These are phyloP conservation scores for Aureobasidium lini DNA, from an alignment of 2,329 filamentous ascomycete species.

Conservation along the genomic window DNA sequence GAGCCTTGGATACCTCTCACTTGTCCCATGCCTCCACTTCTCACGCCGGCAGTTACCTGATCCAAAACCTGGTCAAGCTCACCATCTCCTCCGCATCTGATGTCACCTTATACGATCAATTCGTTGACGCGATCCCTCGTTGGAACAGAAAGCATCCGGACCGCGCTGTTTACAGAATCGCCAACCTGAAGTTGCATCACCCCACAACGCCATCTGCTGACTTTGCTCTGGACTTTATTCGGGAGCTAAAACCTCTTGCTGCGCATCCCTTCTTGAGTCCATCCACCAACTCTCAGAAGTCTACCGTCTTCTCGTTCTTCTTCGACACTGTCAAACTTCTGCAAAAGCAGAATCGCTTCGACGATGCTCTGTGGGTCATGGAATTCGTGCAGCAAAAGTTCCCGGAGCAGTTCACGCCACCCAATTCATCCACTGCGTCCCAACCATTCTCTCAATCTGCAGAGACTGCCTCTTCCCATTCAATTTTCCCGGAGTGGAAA, in stretches of 20 bases:
- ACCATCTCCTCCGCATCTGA: not conserved
- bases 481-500: conserved; percentile 1
- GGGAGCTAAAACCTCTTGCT: not conserved
- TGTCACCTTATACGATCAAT: conserved; percentile 6
- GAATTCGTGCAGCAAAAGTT: conserved; percentile 15
- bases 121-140: conserved; percentile 7
- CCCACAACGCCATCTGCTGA: conserved; percentile 10
- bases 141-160: conserved; percentile 8
- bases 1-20: not conserved
- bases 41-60: not conserved
- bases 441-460: not conserved
- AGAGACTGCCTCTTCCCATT: not conserved
- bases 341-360: conserved; percentile 9
- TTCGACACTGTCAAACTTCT: conserved; percentile 15
- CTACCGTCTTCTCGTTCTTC: conserved; percentile 10
- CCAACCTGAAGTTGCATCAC: conserved; percentile 13
- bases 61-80: not conserved
- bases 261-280: conserved; percentile 3
- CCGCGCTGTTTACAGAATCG: not conserved
- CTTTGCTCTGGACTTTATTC: conserved; percentile 13
- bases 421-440: not conserved
- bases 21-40: not conserved
- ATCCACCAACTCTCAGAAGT: not conserved
- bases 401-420: not conserved
- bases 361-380: conserved; percentile 17